Evolutionary conservation across 139 green algal species (phyloP), one percentile per base, ranked within the genome.

Genomic region (Picochlorum sp.): DNA sequence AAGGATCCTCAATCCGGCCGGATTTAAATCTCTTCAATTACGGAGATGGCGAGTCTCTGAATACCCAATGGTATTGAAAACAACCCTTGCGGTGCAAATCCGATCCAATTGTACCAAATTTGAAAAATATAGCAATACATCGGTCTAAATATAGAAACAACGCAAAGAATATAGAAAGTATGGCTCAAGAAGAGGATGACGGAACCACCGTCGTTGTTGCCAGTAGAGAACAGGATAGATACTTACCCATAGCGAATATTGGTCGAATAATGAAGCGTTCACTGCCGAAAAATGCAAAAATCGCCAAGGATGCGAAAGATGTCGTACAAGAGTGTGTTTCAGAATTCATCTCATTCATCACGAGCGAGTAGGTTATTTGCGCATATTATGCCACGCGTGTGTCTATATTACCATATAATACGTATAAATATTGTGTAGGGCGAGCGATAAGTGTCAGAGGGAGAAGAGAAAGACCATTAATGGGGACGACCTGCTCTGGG

Each of bases 401-500:
- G 16, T 54, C 18, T 21, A 10, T 54, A 26, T 54, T 54, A 21
- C 47, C n/a, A 21, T 20, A 20, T 13, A 54, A 10, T 54, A 24
- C 7, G 7, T 21, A 21, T 26, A 21, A 10, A 54, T 54, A 13
- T 20, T 54, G 47, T 69, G 24, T 83, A 98, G 92, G 69, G 94
- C 94, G 1, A 96, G 87, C 69, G 94, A 98, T 83, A 98, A 98
- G 60, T 99, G 94, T 69, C 86, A 94, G 74, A 69, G 89, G 2
- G 94, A 99, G 73, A 96, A 96, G 67, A 76, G 94, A n/a, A 99
- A 99, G 63, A 99, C 94, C 2, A 95, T 99, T 62, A 99, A 97
- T 70, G 94, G 94, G 0, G 94, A 99, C 49, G 94, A 99, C 68
- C 74, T 99, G 44, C 65, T 99, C 21, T 99, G 94, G 90, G 90